Conservation (phyloP, 2,329 filamentous ascomycete species). For the Aureobasidium namibiae region DNA sequence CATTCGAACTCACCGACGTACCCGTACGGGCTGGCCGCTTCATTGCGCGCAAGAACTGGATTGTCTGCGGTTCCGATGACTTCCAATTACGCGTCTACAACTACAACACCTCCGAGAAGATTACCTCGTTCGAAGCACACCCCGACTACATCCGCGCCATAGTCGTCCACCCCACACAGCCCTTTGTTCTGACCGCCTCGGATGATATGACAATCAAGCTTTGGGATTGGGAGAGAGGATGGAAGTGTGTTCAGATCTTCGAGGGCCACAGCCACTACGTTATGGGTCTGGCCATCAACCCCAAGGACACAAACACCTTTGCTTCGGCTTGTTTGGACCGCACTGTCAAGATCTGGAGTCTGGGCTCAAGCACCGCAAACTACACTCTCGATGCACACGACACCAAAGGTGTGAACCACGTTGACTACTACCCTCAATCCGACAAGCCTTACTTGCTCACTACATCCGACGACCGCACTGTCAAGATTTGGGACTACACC, state of each 20-base stretch:
- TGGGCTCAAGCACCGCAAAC: conserved; percentile 88
- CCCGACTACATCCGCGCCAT: conserved; percentile 98
- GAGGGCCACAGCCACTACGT: conserved; percentile 96
- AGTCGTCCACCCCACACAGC: conserved; percentile 87
- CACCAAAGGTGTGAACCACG: conserved; percentile 94
- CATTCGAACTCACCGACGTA: conserved; percentile 97
- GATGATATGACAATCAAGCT: conserved; percentile 99
- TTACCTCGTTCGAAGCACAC: conserved; percentile 92
- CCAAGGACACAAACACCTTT: conserved; percentile 67
- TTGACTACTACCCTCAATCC: conserved; percentile 71
- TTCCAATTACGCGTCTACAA: conserved; percentile 89
- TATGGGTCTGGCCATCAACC: conserved; percentile 94
- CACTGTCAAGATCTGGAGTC: conserved; percentile 96
- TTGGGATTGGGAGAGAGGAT: conserved; percentile 98
- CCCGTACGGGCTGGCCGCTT: conserved; percentile 95
- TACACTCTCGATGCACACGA: conserved; percentile 96
- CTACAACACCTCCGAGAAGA: conserved; percentile 99
- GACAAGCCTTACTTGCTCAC: conserved; percentile 83
- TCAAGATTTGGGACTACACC: conserved; percentile 99
- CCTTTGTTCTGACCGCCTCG: conserved; percentile 89
- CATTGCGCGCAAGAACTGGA: conserved; percentile 95
- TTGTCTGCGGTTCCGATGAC: conserved; percentile 68
- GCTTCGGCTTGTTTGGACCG: conserved; percentile 84
- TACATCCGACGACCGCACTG: conserved; percentile 90
- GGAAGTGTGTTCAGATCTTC: conserved; percentile 96